These are phyloP conservation scores for Sedum album DNA, from an alignment of 164 flowering plant genomes.

Conservation along the genomic window DNA sequence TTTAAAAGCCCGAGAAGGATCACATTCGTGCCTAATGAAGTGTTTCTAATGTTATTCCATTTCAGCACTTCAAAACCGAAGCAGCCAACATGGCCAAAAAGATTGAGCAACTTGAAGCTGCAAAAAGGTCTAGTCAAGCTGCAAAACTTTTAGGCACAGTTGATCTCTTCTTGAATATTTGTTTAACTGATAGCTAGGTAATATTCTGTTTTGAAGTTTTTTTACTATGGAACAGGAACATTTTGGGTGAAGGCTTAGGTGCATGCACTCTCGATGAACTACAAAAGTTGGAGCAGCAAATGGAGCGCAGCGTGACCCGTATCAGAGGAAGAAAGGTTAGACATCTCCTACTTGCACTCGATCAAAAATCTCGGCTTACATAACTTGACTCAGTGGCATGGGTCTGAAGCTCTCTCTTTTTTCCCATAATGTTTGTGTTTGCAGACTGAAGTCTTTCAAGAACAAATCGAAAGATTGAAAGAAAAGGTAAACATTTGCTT, in stretches of 20 bases:
- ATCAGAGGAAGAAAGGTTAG: background rate
- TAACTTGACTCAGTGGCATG: background rate
- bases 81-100: constrained; percentile 54
- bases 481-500: constrained; percentile 42
- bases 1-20: background rate
- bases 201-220: background rate
- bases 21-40: background rate
- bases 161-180: background rate
- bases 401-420: background rate
- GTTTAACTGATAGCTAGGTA: background rate
- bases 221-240: no score
- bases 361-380: background rate
- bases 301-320: background rate
- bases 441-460: constrained; percentile 56
- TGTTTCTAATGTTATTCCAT: background rate
- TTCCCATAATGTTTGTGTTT: background rate
- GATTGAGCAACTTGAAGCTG: constrained; percentile 61
- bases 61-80: constrained; percentile 65
- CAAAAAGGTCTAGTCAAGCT: constrained; percentile 48
- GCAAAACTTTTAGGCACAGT: constrained; percentile 45
- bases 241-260: constrained; percentile 63
- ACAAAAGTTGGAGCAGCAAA: constrained; percentile 52
- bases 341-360: background rate
- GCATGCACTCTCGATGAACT: constrained; percentile 60
- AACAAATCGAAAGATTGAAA: constrained; percentile 50